A percentile compares a stretch with the other conserved stretches of the same genome.
Evolutionary conservation across 1,284 basidiomycete genomes (phyloP).

Genomic region (Heterobasidion parviporum): DNA sequence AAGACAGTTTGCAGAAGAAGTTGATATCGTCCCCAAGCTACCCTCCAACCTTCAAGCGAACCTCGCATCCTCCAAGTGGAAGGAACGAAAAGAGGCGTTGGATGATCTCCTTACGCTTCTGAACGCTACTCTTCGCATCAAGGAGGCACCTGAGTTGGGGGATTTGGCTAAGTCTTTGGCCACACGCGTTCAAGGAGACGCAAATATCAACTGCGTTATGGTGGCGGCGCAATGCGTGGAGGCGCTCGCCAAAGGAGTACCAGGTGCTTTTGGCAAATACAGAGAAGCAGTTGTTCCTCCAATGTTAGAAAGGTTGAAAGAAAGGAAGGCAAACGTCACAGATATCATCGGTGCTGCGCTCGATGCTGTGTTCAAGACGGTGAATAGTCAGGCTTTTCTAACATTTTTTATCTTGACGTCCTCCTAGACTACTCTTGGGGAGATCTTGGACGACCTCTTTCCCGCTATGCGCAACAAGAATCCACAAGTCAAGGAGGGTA

Average conservation of each 20-base stretch:
- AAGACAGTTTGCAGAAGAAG: slow-evolving; percentile 76
- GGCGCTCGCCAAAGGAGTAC: slow-evolving; percentile 79
- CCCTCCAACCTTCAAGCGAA: slow-evolving; percentile 68
- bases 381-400: slow-evolving; percentile 28
- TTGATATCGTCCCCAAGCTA: slow-evolving; percentile 71
- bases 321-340: slow-evolving; percentile 85
- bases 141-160: slow-evolving; percentile 67
- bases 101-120: slow-evolving; percentile 79
- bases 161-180: slow-evolving; percentile 76
- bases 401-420: slow-evolving; percentile 14
- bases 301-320: slow-evolving; percentile 90
- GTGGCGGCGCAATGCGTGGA: slow-evolving; percentile 84
- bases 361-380: slow-evolving; percentile 85
- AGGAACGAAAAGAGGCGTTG: slow-evolving; percentile 90
- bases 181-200: slow-evolving; percentile 79
- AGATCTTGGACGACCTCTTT: slow-evolving; percentile 82
- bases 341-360: slow-evolving; percentile 85
- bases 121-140: slow-evolving; percentile 68
- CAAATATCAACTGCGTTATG: slow-evolving; percentile 95
- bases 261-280: slow-evolving; percentile 67
- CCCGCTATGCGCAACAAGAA: slow-evolving; percentile 85
- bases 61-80: slow-evolving; percentile 93
- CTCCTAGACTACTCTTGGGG: slow-evolving; percentile 67
- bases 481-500: slow-evolving; percentile 93
- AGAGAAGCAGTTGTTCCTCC: slow-evolving; percentile 70